Percentiles rank a stretch among this genome's conserved stretches.
Conservation (phyloP, 768 basidiomycete species). For the Lactarius sp. region DNA sequence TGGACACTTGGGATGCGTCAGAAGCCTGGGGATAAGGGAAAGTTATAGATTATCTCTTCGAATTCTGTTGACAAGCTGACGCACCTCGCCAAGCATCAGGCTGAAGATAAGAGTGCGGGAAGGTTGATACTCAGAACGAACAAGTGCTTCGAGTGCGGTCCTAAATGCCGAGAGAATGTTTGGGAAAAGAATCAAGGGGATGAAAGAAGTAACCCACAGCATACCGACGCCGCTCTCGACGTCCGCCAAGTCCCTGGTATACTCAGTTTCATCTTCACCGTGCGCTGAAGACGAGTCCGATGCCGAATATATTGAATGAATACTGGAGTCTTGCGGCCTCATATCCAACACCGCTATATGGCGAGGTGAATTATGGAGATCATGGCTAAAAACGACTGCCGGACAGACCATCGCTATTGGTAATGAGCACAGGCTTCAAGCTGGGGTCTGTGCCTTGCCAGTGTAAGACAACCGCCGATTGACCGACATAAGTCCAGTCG, state of each 20-base stretch:
- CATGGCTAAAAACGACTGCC: background rate
- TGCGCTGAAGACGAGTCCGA: background rate
- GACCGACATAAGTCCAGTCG: background rate
- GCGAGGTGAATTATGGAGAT: background rate
- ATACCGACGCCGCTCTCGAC: conserved; percentile 2
- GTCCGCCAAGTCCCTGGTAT: background rate
- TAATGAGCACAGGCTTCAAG: conserved; percentile 8
- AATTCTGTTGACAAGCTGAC: background rate
- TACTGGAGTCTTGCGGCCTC: background rate
- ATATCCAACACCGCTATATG: background rate
- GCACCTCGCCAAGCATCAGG: conserved; percentile 11
- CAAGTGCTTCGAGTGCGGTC: background rate
- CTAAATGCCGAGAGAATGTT: background rate
- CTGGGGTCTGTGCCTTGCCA: conserved; percentile 8
- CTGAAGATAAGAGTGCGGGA: conserved; percentile 1
- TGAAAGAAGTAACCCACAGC: background rate
- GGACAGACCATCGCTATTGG: conserved; percentile 9
- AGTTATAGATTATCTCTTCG: background rate
- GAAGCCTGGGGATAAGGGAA: background rate
- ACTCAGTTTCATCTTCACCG: background rate
- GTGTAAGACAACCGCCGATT: conserved; percentile 9
- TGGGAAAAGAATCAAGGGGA: background rate
- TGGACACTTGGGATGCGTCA: conserved; percentile 1
- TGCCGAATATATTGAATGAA: background rate
- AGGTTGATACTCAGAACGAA: conserved; percentile 7